phyloP scores from a whole-genome alignment of 768 basidiomycete genomes.

The Chalciporus pseudorubinellus region DNA sequence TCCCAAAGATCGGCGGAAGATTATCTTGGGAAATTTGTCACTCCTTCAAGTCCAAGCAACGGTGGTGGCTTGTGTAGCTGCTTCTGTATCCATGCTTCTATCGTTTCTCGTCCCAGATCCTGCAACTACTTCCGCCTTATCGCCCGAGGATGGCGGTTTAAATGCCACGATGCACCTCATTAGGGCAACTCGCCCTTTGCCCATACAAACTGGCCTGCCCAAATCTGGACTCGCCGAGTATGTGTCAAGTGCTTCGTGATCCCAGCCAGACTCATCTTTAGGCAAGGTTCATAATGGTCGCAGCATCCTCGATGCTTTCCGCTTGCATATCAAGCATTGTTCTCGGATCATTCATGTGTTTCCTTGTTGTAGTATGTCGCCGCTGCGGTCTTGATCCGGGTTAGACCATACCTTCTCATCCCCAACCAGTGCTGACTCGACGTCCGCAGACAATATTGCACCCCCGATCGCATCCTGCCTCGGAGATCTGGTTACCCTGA shows the following conservation, averaged over 20 bases:
- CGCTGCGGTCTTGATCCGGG: slow-evolving; percentile 82
- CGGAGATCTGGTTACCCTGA: slow-evolving; percentile 89
- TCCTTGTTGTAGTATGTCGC: slow-evolving; percentile 75
- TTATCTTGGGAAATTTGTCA: slow-evolving; percentile 79
- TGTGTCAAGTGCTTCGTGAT: slow-evolving; percentile 7
- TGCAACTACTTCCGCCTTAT: not conserved
- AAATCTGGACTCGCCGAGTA: slow-evolving; percentile 42
- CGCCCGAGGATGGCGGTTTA: slow-evolving; percentile 5
- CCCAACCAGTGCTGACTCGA: not conserved
- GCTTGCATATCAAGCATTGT: slow-evolving; percentile 74
- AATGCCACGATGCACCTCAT: slow-evolving; percentile 13
- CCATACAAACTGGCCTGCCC: slow-evolving; percentile 27
- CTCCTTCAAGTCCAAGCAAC: slow-evolving; percentile 93
- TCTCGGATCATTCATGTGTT: slow-evolving; percentile 92
- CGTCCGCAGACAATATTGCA: slow-evolving; percentile 80
- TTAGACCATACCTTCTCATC: slow-evolving; percentile 27
- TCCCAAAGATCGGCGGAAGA: slow-evolving; percentile 52
- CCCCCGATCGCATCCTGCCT: slow-evolving; percentile 91
- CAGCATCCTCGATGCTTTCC: slow-evolving; percentile 75
- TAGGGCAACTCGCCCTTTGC: slow-evolving; percentile 25
- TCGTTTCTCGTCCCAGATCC: slow-evolving; percentile 56
- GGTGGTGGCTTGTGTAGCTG: slow-evolving; percentile 84
- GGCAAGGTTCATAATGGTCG: slow-evolving; percentile 70
- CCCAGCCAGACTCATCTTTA: slow-evolving; percentile 4
- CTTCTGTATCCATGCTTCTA: slow-evolving; percentile 70